Conservation (phyloP, 805 yeast genomes). For the Starmerella lactis-condensi region DNA sequence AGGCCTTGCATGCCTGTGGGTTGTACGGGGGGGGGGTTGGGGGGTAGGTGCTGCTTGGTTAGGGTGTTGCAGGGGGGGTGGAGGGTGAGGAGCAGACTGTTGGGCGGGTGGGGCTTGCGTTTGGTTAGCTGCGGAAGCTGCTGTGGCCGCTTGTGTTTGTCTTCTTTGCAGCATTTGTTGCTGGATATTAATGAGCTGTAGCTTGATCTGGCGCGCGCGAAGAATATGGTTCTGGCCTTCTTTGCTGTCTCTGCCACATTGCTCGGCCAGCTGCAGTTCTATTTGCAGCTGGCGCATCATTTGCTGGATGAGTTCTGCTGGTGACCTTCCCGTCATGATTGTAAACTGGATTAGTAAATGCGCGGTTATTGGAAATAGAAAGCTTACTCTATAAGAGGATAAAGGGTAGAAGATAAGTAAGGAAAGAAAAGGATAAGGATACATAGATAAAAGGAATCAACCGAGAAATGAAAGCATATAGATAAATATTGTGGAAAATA, state of each 20-base stretch:
- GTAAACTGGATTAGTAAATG: background rate
- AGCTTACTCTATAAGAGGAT: background rate
- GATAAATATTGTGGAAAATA: no score
- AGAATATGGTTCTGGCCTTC: constrained; percentile 20
- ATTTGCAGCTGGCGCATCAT: constrained; percentile 20
- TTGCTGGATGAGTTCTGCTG: constrained; percentile 15
- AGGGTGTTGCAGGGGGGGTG: constrained; percentile 6
- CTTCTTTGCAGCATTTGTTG: constrained; percentile 8
- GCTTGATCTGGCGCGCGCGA: constrained; percentile 20
- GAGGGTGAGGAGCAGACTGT: constrained; percentile 10
- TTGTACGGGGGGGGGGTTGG: constrained; percentile 1
- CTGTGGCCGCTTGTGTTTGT: constrained; percentile 5
- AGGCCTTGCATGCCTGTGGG: background rate
- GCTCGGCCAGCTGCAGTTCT: constrained; percentile 17
- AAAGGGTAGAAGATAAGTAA: background rate
- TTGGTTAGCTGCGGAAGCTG: background rate
- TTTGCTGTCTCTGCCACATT: constrained; percentile 18
- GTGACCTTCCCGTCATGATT: background rate
- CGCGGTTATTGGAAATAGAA: background rate
- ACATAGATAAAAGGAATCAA: no score
- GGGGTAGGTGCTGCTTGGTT: constrained; percentile 1
- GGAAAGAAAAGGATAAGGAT: background rate
- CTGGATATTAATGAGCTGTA: constrained; percentile 14
- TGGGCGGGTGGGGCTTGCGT: constrained; percentile 5
- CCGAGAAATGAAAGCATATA: no score